Percentiles rank a stretch among this genome's conserved stretches.
These are phyloP conservation scores for Aspergillus candidus DNA, from an alignment of 2,329 filamentous ascomycete species.

Conservation along the genomic window DNA sequence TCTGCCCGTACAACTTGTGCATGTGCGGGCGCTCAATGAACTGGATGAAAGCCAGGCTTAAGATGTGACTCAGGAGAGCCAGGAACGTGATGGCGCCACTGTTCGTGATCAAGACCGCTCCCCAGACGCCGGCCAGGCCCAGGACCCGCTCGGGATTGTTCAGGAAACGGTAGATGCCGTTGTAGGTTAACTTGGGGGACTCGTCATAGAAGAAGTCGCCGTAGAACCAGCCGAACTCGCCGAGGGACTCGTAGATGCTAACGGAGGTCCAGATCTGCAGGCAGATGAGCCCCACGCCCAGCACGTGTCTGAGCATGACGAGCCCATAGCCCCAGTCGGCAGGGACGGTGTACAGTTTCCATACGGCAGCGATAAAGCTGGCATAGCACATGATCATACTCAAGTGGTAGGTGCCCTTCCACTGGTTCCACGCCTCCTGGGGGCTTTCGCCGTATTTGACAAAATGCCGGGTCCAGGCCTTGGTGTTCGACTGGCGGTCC, in stretches of 20 bases:
- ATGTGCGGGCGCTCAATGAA: conserved; percentile 95
- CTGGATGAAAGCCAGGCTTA: conserved; percentile 82
- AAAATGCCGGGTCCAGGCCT: conserved; percentile 95
- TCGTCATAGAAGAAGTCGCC: conserved; percentile 98
- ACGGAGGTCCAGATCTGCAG: conserved; percentile 88
- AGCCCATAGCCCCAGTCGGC: conserved; percentile 82
- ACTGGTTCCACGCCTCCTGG: conserved; percentile 92
- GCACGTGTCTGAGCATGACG: conserved; percentile 75
- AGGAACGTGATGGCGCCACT: conserved; percentile 80
- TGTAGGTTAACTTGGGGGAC: conserved; percentile 82
- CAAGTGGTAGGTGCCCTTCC: conserved; percentile 93
- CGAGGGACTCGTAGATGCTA: conserved; percentile 91
- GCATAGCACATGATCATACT: conserved; percentile 86
- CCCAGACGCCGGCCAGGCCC: conserved; percentile 92
- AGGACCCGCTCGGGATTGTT: conserved; percentile 96
- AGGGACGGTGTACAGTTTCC: conserved; percentile 93
- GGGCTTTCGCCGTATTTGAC: conserved; percentile 90
- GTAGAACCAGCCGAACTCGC: conserved; percentile 98
- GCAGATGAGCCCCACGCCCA: conserved; percentile 72
- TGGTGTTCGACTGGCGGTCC: conserved; percentile 77
- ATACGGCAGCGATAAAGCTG: conserved; percentile 83
- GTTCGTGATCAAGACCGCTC: conserved; percentile 86
- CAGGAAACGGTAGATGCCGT: conserved; percentile 93
- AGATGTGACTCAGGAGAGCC: conserved; percentile 75
- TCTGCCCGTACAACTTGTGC: conserved; percentile 90